Evolutionary conservation across 176 grass and related monocot species (phyloP).

Genomic region (Phoenix dactylifera): DNA sequence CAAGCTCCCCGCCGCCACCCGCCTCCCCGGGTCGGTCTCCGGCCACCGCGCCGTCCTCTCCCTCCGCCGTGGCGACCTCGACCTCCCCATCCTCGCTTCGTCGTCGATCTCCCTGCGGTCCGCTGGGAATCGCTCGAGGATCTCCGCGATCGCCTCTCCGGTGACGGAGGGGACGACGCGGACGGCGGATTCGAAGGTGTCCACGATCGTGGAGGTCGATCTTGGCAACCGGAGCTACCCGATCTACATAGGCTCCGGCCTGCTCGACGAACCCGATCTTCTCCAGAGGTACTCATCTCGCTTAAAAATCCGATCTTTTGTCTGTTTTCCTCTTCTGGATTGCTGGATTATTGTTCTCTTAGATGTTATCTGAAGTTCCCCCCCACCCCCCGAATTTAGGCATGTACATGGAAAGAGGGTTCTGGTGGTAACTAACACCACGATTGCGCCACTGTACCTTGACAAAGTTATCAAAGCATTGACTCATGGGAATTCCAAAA

Average conservation of each 20-base stretch:
- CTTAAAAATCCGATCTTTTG: not conserved
- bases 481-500: constrained; percentile 48
- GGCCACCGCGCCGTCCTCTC: not conserved
- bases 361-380: no score
- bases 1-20: not conserved
- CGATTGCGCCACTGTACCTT: constrained; percentile 67
- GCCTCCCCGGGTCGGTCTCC: not conserved
- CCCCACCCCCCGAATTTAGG: constrained; percentile 11
- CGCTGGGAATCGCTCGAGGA: not conserved
- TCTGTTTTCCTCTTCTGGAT: not conserved
- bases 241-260: constrained; percentile 80
- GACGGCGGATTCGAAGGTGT: constrained; percentile 49
- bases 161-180: constrained; percentile 34
- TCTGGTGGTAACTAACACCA: constrained; percentile 91
- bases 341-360: no score
- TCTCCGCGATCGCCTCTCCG: constrained; percentile 35
- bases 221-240: constrained; percentile 94
- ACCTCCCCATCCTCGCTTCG: not conserved
- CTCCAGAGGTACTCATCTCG: constrained; percentile 61
- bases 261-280: constrained; percentile 73
- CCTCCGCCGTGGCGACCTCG: not conserved
- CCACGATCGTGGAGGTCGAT: constrained; percentile 71
- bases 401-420: constrained; percentile 92
- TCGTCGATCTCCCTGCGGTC: not conserved
- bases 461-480: constrained; percentile 85